These are phyloP conservation scores for Microbotryum silenes-acaulis DNA, from an alignment of 1,284 basidiomycete species.

Conservation along the genomic window DNA sequence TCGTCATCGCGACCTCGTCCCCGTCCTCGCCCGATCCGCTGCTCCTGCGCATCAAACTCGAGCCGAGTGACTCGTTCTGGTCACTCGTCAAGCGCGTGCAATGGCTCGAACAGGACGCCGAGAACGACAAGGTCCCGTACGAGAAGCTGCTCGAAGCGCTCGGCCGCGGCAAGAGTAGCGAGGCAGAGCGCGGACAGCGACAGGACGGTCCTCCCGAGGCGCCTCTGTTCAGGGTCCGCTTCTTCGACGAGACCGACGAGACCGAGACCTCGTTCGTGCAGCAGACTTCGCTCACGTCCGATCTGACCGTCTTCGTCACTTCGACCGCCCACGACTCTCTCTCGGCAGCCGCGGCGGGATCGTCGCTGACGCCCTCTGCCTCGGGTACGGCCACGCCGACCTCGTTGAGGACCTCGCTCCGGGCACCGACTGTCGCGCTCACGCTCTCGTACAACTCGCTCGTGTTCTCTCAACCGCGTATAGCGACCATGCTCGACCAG, in stretches of 20 bases:
- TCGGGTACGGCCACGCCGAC: slow-evolving; percentile 38
- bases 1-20: slow-evolving; percentile 83
- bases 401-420: slow-evolving; percentile 59
- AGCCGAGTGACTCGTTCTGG: slow-evolving; percentile 85
- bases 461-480: slow-evolving; percentile 74
- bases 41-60: slow-evolving; percentile 74
- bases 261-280: slow-evolving; percentile 53
- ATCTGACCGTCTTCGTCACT: slow-evolving; percentile 67
- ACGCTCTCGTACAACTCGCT: slow-evolving; percentile 89
- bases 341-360: slow-evolving; percentile 20
- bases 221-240: slow-evolving; percentile 82
- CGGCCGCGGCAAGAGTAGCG: slow-evolving; percentile 2
- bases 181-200: slow-evolving; percentile 14
- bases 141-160: slow-evolving; percentile 58
- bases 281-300: slow-evolving; percentile 59
- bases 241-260: slow-evolving; percentile 84
- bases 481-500: slow-evolving; percentile 74
- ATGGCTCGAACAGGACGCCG: slow-evolving; percentile 75
- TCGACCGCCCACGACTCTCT: slow-evolving; percentile 21
- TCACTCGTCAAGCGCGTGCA: slow-evolving; percentile 80
- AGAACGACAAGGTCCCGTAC: slow-evolving; percentile 73
- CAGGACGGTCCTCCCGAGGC: slow-evolving; percentile 33
- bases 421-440: slow-evolving; percentile 55
- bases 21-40: slow-evolving; percentile 66
- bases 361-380: slow-evolving; percentile 7